phyloP scores from a whole-genome alignment of 2,329 filamentous ascomycete genomes.

The Neophaeococcomyces mojaviensis region DNA sequence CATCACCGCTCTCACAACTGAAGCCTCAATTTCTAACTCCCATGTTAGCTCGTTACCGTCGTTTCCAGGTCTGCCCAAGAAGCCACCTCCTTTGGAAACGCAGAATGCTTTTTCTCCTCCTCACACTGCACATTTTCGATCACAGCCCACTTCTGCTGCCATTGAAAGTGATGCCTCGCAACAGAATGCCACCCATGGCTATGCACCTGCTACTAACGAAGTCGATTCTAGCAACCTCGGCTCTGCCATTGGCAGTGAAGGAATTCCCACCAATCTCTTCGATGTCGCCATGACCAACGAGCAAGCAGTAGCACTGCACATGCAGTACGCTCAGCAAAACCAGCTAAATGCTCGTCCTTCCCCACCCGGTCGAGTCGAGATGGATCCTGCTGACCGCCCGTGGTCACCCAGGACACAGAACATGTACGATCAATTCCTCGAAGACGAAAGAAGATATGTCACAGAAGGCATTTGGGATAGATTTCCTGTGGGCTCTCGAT shows the following conservation, averaged over 20 bases:
- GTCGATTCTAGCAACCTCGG: neutral
- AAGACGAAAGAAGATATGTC: slow-evolving; percentile 44
- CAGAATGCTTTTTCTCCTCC: slow-evolving; percentile 5
- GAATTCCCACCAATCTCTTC: slow-evolving; percentile 12
- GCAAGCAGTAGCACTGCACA: slow-evolving; percentile 33
- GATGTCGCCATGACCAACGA: slow-evolving; percentile 19
- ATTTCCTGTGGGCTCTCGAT: slow-evolving; percentile 40
- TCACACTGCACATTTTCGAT: slow-evolving; percentile 5
- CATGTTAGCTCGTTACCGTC: slow-evolving; percentile 28
- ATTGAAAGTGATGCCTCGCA: slow-evolving; percentile 2
- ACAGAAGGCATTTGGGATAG: slow-evolving; percentile 47
- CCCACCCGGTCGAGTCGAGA: slow-evolving; percentile 19
- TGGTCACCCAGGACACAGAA: slow-evolving; percentile 43
- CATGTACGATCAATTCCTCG: slow-evolving; percentile 45
- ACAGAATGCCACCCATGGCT: slow-evolving; percentile 11
- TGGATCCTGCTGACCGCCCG: slow-evolving; percentile 33
- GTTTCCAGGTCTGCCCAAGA: slow-evolving; percentile 36
- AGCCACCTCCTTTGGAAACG: slow-evolving; percentile 38
- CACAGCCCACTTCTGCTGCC: slow-evolving; percentile 7
- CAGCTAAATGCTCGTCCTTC: slow-evolving; percentile 10
- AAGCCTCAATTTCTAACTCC: slow-evolving; percentile 24
- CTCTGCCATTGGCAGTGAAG: slow-evolving; percentile 25
- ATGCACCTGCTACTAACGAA: slow-evolving; percentile 3
- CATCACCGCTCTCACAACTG: slow-evolving; percentile 23
- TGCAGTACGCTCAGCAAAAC: slow-evolving; percentile 33